A percentile compares a stretch with the other conserved stretches of the same genome.
Conservation (phyloP, 257 asterid genomes). For the Capsicum rhomboideum region DNA sequence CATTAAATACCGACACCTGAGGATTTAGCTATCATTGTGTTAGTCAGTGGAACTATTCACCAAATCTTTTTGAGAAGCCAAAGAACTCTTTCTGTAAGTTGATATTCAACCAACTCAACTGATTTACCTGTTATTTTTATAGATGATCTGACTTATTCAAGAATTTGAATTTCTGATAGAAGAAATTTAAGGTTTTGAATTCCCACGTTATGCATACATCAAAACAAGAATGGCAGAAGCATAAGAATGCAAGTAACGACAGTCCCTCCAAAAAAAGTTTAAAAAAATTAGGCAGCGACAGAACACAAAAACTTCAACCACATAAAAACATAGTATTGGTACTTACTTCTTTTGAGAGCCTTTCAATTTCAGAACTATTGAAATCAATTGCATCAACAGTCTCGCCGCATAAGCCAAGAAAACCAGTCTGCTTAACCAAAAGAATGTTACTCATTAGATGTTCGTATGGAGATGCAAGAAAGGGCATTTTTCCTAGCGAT, state of each 20-base stretch:
- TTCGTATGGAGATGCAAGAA: constrained; percentile 10
- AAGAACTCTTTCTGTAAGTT: neutral
- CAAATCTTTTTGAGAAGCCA: neutral
- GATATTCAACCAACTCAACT: neutral
- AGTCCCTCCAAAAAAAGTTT: neutral
- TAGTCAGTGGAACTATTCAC: neutral
- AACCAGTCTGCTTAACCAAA: constrained; percentile 63
- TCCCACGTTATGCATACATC: neutral
- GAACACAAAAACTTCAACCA: neutral
- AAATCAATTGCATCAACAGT: constrained; percentile 75
- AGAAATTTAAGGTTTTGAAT: neutral
- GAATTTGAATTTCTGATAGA: neutral
- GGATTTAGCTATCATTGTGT: neutral
- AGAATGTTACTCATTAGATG: constrained; percentile 11
- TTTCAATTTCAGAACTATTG: constrained; percentile 66
- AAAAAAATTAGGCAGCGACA: neutral
- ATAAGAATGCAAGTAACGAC: neutral
- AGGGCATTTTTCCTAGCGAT: neutral
- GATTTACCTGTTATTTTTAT: neutral
- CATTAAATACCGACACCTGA: neutral
- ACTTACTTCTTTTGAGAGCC: constrained; percentile 69
- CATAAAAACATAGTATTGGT: neutral
- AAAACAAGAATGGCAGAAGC: neutral
- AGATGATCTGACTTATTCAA: neutral
- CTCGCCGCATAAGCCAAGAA: constrained; percentile 73